Conservation (phyloP, 2,329 filamentous ascomycete species). For the Fusarium scirpi region DNA sequence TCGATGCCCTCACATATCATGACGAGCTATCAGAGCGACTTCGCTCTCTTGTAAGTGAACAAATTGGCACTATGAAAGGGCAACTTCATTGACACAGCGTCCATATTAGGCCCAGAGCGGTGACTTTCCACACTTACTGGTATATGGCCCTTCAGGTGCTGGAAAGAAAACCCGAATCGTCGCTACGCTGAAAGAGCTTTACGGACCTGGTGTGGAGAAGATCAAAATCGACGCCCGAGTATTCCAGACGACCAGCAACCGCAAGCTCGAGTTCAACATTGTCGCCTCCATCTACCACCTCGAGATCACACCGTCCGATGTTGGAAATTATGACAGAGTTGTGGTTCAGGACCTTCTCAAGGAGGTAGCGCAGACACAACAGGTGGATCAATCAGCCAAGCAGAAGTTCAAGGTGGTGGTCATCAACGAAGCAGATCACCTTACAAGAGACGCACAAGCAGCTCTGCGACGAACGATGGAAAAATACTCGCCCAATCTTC, state of each 20-base stretch:
- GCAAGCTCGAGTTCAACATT: conserved; percentile 99
- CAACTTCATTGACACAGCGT: conserved; percentile 14
- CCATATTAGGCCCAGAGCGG: conserved; percentile 86
- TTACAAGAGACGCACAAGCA: conserved; percentile 94
- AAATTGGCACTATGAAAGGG: conserved; percentile 34
- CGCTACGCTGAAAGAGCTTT: conserved; percentile 93
- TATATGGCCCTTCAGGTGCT: conserved; percentile 95
- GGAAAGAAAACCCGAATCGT: conserved; percentile 98
- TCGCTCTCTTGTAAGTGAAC: conserved; percentile 82
- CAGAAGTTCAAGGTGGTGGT: conserved; percentile 99
- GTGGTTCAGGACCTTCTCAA: conserved; percentile 96
- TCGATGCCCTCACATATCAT: conserved; percentile 88
- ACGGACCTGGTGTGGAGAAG: conserved; percentile 97
- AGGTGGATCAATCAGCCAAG: conserved; percentile 91
- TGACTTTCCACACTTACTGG: conserved; percentile 96
- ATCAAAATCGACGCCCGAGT: conserved; percentile 99
- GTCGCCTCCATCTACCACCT: conserved; percentile 97
- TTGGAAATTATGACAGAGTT: conserved; percentile 95
- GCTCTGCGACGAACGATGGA: conserved; percentile 97
- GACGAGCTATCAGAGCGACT: conserved; percentile 87
- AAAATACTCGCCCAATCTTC: conserved; percentile 96
- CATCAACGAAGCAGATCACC: conserved; percentile 97
- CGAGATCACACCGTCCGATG: conserved; percentile 97
- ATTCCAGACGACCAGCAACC: conserved; percentile 94
- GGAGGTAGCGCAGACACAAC: conserved; percentile 98